Evolutionary conservation across 2,329 filamentous ascomycete species (phyloP), one percentile per base, ranked within the genome.

Genomic region (Fusarium sp.): DNA sequence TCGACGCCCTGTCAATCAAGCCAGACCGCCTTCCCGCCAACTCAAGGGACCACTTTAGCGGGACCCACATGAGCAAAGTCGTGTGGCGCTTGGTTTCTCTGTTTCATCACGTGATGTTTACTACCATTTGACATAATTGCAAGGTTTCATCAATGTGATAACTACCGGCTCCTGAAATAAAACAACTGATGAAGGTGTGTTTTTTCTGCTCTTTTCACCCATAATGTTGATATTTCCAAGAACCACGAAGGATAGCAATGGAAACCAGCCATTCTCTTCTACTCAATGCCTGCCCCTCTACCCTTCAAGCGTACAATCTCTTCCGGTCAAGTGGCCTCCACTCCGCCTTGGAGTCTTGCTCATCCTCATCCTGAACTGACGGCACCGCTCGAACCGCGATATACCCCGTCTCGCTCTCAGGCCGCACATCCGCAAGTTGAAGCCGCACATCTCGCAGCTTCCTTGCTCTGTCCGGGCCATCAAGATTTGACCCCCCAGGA

Each of bases 1-100:
- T 55, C 46, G 59, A 76, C 71, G 67, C 74, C 63, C 66, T 75
- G 72, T 76, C 66, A 71, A 77, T 62, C 75, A 71, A 77, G 67
- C 75, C 75, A 75, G 75, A 77, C 75, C 75, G 75, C 75, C 74
- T 76, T 74, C 75, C 75, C 72, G 68, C 67, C 62, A 27, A 53
- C 46, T 29, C 46, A 31, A 67, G 69, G 66, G 71, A 74, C 66
- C 73, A 67, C 67, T 69, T 57, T 71, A 71, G 72, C 59, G 71
- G 53, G 64, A 58, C 64, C 73, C 72, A 56, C 68, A 58, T 29
- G 51, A 59, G 65, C 63, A 53, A n/a, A n/a, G 46, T 66, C 49
- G 7, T 70, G 65, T 74, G 64, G 70, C 66, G 57, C 49, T 58
- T 70, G 66, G 64, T 70, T 53, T 66, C 58, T 57, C 42, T 46